These are phyloP conservation scores for Effrenium voratum DNA, from an alignment of 73 alveolate genomes.

Conservation along the genomic window DNA sequence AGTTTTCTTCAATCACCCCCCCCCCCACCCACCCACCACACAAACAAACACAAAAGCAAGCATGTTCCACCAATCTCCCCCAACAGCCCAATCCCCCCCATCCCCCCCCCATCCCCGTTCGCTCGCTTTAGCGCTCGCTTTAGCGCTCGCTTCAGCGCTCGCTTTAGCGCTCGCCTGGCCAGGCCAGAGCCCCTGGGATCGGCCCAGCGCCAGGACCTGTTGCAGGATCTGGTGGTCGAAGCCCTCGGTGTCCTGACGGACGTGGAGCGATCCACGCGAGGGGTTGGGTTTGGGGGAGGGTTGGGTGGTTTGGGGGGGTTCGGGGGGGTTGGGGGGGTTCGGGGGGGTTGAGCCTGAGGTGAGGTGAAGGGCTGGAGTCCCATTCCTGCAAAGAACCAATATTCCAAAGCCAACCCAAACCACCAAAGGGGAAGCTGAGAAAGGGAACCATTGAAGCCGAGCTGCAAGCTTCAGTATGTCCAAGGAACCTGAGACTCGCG, in stretches of 20 bases:
- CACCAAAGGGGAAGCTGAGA: background rate
- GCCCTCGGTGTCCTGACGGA: slow-evolving; percentile 48
- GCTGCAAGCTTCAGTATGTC: slow-evolving; percentile 51
- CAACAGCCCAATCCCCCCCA: background rate
- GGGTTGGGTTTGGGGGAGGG: too few species aligned
- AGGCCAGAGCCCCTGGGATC: slow-evolving; percentile 32
- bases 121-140: background rate
- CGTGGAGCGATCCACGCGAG: too few species aligned
- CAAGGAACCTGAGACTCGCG: slow-evolving; percentile 30
- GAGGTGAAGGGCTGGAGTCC: too few species aligned
- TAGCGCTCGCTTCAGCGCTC: background rate
- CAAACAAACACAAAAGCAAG: too few species aligned
- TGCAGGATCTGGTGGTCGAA: slow-evolving; percentile 49
- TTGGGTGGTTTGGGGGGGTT: too few species aligned
- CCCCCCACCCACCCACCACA: too few species aligned
- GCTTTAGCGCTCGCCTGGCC: slow-evolving; percentile 15
- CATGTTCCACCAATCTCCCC: too few species aligned
- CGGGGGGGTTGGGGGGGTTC: too few species aligned
- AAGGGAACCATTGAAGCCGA: background rate
- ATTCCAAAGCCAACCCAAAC: background rate
- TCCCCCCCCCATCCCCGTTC: background rate
- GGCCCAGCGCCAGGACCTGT: slow-evolving; percentile 42
- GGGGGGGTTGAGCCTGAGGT: too few species aligned
- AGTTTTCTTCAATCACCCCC: too few species aligned
- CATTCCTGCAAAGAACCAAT: too few species aligned